Evolutionary conservation across 768 basidiomycete genomes (phyloP).

Genomic region (Chlorophyllum brunneum): DNA sequence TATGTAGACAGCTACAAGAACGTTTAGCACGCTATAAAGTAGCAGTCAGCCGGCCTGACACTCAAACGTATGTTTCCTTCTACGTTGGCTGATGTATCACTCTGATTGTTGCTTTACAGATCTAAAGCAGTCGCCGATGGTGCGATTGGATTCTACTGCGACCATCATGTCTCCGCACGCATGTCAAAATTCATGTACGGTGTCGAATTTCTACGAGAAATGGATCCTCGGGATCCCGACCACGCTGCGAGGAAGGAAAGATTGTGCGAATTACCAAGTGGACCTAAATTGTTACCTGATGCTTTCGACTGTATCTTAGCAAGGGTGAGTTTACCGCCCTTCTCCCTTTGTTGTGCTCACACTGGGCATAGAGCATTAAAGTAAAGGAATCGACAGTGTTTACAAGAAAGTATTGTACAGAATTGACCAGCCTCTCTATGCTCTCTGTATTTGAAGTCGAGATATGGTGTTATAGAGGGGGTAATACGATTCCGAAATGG

Average conservation of each 20-base stretch:
- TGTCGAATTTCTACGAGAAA: slow-evolving; percentile 72
- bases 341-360: slow-evolving; percentile 1
- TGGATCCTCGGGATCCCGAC: slow-evolving; percentile 60
- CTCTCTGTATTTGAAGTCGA: slow-evolving; percentile 81
- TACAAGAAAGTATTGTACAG: slow-evolving; percentile 78
- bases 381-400: slow-evolving; percentile 83
- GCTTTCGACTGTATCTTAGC: slow-evolving; percentile 80
- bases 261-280: slow-evolving; percentile 72
- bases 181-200: slow-evolving; percentile 83
- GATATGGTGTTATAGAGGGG: slow-evolving; percentile 82
- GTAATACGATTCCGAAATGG: slow-evolving; percentile 68
- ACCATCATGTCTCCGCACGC: slow-evolving; percentile 79
- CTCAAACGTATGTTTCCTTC: slow-evolving; percentile 57
- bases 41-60: slow-evolving; percentile 71
- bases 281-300: slow-evolving; percentile 73
- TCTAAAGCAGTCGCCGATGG: slow-evolving; percentile 86
- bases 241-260: slow-evolving; percentile 61
- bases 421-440: slow-evolving; percentile 71
- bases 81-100: neutral
- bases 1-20: slow-evolving; percentile 58
- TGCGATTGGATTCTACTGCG: slow-evolving; percentile 80
- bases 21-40: slow-evolving; percentile 53
- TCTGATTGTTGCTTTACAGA: slow-evolving; percentile 40
- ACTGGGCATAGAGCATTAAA: slow-evolving; percentile 49
- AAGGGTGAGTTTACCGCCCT: slow-evolving; percentile 39